Percentiles rank a stretch among this genome's conserved stretches.
Conservation (phyloP, 371 early-diverging fungal genomes). For the Saksenaea oblongispora region DNA sequence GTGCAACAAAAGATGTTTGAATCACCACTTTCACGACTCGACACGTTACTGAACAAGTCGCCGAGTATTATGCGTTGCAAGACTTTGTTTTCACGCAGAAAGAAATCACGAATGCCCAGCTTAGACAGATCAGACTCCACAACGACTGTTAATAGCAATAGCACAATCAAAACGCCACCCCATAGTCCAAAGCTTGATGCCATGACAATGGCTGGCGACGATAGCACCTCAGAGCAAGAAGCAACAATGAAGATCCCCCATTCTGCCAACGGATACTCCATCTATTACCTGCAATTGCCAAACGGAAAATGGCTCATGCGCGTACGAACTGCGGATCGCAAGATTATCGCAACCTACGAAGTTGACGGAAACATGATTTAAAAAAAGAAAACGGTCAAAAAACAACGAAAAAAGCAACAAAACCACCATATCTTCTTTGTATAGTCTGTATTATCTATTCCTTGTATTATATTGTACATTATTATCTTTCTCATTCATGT, state of each 20-base stretch:
- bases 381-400: background rate
- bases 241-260: background rate
- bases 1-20: background rate
- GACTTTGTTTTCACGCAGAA: background rate
- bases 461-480: constrained; percentile 1
- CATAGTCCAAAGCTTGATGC: background rate
- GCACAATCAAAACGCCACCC: background rate
- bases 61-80: background rate
- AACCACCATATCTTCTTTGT: background rate
- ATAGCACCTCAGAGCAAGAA: background rate
- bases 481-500: background rate
- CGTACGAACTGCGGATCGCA: constrained; percentile 28
- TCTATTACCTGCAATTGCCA: constrained; percentile 36
- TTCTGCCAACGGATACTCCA: constrained; percentile 30
- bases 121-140: background rate
- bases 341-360: constrained; percentile 39
- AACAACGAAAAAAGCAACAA: too few relatives aligned
- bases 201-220: background rate
- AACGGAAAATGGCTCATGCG: constrained; percentile 42
- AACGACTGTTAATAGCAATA: background rate
- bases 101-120: background rate
- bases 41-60: background rate
- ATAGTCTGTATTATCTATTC: background rate
- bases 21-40: background rate
- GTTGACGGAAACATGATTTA: constrained; percentile 38